Base-by-base conservation (phyloP, 192 early-diverging fungal species). In the Kappamyces sp. region DNA sequence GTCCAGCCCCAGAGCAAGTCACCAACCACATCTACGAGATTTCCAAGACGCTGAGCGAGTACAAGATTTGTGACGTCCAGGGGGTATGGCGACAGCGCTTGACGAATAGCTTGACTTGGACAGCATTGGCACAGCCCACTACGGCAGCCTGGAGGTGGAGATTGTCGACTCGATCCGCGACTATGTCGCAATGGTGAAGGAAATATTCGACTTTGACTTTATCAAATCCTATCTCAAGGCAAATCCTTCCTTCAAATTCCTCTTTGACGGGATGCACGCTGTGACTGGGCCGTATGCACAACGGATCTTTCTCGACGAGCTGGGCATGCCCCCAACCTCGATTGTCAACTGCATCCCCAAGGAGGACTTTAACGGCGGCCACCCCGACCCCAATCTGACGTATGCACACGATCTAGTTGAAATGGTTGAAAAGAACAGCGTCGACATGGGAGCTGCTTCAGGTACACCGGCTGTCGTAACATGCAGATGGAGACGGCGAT, bases 321-420 rank as follows among this genome's bases (percentile, higher is more conserved):
- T 99, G 7, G 93, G 91, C 15, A 82, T 99, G 31, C 76, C 86
- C 35, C 69, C 75, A 54, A 66, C 75, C 7, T 86, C 85, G 2
- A 82, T 95, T 52, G 92, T 91, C 79, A 91, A 93, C 68, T 83
- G 67, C 62, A 72, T 74, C 3, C 89, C 94, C 39, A 70, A 85
- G 45, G 79, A 80, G 54, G 93, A 98, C 69, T 98, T 98, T 80
- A 93, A 91, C 54, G 91, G 87, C 36, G 82, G 87, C 66, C 96
- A 98, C 69, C 96, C 96, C 4, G 96, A 98, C 68, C 96, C 96
- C 31, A 98, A 98, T 70, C 73, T 98, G 68, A 95, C 93, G 6
- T 98, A 98, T 68, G 93, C 96, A 12, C 86, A 93, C 69, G 86
- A 88, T 41, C 77, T 98, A 35, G 94, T 96, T 0, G 89, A 92